Percentiles rank a stretch among this genome's conserved stretches.
phyloP scores from a whole-genome alignment of 192 early-diverging fungal species.

The Coemansia sp. region DNA sequence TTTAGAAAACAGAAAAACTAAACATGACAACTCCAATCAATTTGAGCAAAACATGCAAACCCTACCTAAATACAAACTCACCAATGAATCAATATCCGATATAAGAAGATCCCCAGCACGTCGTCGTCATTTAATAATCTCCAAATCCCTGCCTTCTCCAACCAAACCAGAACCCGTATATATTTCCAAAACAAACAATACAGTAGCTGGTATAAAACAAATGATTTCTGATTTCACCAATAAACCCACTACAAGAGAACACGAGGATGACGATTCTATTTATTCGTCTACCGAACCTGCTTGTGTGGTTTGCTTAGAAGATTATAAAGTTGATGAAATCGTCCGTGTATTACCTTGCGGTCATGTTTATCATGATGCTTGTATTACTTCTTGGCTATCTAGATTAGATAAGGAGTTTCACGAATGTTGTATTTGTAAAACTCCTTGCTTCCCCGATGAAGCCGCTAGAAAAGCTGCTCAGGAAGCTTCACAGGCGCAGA shows the following conservation, averaged over 20 bases:
- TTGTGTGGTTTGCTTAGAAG: conserved; percentile 68
- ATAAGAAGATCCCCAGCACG: conserved; percentile 15
- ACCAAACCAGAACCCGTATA: conserved; percentile 3
- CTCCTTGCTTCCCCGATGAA: conserved; percentile 28
- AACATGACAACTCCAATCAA: too few relatives aligned
- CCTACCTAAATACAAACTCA: conserved; percentile 31
- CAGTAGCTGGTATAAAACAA: too few relatives aligned
- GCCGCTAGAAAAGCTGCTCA: conserved; percentile 17
- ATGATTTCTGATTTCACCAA: too few relatives aligned
- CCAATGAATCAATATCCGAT: conserved; percentile 17
- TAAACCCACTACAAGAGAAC: neutral
- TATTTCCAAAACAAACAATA: too few relatives aligned
- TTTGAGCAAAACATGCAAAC: too few relatives aligned
- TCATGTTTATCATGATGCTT: conserved; percentile 63
- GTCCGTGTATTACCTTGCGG: conserved; percentile 61
- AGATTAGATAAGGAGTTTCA: conserved; percentile 19
- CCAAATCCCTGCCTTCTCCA: neutral
- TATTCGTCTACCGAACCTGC: conserved; percentile 11
- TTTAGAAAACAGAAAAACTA: too few relatives aligned
- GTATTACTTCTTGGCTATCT: conserved; percentile 55
- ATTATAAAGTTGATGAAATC: conserved; percentile 52
- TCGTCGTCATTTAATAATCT: conserved; percentile 22
- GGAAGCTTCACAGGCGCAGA: too few relatives aligned
- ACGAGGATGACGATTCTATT: neutral
- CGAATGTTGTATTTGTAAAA: conserved; percentile 49